Base-by-base conservation (phyloP, 306 rosid species). In the Castanospermum australe region DNA sequence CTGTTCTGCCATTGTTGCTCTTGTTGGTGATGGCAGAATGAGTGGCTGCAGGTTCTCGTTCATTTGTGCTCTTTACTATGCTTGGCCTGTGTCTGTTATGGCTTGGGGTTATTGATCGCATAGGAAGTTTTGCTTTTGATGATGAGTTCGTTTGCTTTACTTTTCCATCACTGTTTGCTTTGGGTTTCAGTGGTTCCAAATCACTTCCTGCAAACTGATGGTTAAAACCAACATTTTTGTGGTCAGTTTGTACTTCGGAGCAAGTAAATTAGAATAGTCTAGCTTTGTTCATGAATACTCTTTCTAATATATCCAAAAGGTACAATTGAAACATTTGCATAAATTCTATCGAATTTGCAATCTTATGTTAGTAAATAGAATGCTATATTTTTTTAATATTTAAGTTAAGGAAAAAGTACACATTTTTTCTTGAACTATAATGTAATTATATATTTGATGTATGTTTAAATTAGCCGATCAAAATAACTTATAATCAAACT, bases 121-220 rank as follows among this genome's bases (percentile, higher is more conserved):
- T 24, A 1, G 86, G 73, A 48, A 63, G 25, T 79, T 78, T 84
- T 42, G 85, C 18, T 69, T 83, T 90, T 21, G 75, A 21, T 21
- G 75, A 21, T 12, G 77, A 35, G 24, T 39, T 75, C 9, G 68
- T 62, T 24, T 82, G 59, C 45, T 73, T 92, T 81, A 73, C 62
- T 18, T 59, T 79, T 57, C 63, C 86, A 55, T 73, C 83, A 33
- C 24, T n/a, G n/a, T n/a, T 85, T 35, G 76, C n/a, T 45, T 81
- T 85, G 57, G 82, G 66, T 76, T 84, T 86, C 56, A 67, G 32
- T 74, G 80, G 73, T 68, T 76, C 88, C 55, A 67, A 22, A 42
- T 86, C 87, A 79, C 64, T 73, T 52, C 36, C 84, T 85, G 90
- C 80, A 83, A 92, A 84, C 89, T 81, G 84, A 45, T 69, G 15